Evolutionary conservation across 1,284 basidiomycete genomes (phyloP), one percentile per base, ranked within the genome.

Genomic region (Leucoagaricus sp.): DNA sequence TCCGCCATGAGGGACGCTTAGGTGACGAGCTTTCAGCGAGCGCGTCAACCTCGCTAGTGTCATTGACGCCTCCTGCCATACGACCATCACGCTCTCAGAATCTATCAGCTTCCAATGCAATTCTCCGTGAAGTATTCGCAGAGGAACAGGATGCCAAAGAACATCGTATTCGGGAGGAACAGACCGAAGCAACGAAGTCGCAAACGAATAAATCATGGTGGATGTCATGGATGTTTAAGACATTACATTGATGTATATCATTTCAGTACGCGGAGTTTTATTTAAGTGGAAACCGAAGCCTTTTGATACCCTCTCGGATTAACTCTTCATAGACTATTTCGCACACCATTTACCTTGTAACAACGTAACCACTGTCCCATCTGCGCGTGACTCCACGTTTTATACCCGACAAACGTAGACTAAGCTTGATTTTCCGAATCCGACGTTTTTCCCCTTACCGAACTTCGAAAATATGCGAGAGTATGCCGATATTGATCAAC

Each of bases 221-320:
- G 61, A 82, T 79, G 42, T 77, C 82, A 33, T 87, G 85, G 85
- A 78, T 86, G 76, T 87, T 84, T 67, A 73, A 70, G 60, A 77
- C 70, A 23, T 13, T 38, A 49, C 31, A 57, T 38, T 57, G 34
- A 57, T 38, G 12, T 12, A 29, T 38, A 51, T 17, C 19, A 53
- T 26, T n/a, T n/a, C 33, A 53, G 60, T 64, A 41, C 19, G 57
- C 63, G 63, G 64, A 63, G 58, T 58, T 65, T 51, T 61, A 60
- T 61, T 64, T 63, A 61, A n/a, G 61, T 62, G 63, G 58, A 13
- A 61, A 57, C 55, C n/a, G n/a, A n/a, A n/a, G n/a, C n/a, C n/a
- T 63, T 67, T 67, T 67, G 65, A 73, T 72, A 72, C 69, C 66
- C 65, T 67, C 69, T 45, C 49, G 71, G 69, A 71, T 68, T 68